Conservation (phyloP, 2,329 filamentous ascomycete genomes). For the Lasiodiplodia sp. region DNA sequence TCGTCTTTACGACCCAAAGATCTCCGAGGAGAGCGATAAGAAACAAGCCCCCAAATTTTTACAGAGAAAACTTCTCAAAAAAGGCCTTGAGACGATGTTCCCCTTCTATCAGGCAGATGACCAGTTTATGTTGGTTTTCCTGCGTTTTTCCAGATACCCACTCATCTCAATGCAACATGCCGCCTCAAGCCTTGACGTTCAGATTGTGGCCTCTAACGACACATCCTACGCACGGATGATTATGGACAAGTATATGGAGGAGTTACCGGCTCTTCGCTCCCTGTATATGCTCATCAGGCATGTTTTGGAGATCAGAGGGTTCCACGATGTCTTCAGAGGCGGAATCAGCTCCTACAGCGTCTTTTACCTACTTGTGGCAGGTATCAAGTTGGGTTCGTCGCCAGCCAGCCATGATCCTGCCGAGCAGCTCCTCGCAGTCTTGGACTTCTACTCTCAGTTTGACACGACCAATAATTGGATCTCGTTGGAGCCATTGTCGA, state of each 20-base stretch:
- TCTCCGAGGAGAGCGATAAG: background rate
- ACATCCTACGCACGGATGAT: constrained; percentile 50
- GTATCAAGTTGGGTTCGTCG: constrained; percentile 54
- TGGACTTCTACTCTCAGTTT: constrained; percentile 58
- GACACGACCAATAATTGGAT: constrained; percentile 57
- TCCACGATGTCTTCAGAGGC: constrained; percentile 57
- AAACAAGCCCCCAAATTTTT: background rate
- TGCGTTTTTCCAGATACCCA: constrained; percentile 43
- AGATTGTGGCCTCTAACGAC: constrained; percentile 58
- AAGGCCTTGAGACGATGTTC: background rate
- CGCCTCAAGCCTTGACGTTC: constrained; percentile 58
- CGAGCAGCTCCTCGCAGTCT: constrained; percentile 55
- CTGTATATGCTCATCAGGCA: constrained; percentile 60
- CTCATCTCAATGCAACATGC: constrained; percentile 54
- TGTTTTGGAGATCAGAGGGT: constrained; percentile 57
- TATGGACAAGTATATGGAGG: constrained; percentile 55
- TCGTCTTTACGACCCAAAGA: constrained; percentile 41
- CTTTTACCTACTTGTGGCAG: constrained; percentile 64
- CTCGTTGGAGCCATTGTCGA: constrained; percentile 55
- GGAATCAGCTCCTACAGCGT: constrained; percentile 63
- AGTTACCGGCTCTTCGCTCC: constrained; percentile 57
- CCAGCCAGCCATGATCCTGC: constrained; percentile 45
- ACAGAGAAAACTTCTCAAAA: background rate
- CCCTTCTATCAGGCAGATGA: constrained; percentile 32
- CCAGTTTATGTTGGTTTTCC: constrained; percentile 27